Percentiles rank a stretch among this genome's conserved stretches.
Evolutionary conservation across 208 protist species (phyloP).

Genomic region (Endotrypanum monterogeii): DNA sequence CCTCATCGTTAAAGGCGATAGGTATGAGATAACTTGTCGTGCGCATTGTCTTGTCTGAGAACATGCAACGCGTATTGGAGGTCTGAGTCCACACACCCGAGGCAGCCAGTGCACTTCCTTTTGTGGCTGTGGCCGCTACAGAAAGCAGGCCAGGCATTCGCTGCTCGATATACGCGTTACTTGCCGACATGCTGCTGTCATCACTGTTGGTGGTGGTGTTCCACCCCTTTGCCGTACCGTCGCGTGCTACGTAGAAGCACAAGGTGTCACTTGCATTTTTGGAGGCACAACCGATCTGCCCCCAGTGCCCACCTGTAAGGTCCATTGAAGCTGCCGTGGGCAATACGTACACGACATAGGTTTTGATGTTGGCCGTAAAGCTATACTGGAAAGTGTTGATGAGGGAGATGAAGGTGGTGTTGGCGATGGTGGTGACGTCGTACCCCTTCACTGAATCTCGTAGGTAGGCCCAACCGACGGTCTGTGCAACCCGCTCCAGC

Average conservation of each 20-base stretch:
- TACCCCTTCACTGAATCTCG: slow-evolving; percentile 35
- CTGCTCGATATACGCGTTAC: slow-evolving; percentile 26
- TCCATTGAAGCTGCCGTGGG: slow-evolving; percentile 6
- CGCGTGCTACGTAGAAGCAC: slow-evolving; percentile 27
- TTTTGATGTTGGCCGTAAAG: slow-evolving; percentile 39
- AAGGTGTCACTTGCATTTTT: slow-evolving; percentile 12
- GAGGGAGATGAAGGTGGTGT: slow-evolving; percentile 36
- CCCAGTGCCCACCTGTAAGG: slow-evolving; percentile 33
- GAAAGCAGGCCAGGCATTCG: slow-evolving; percentile 25
- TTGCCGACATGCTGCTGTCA: slow-evolving; percentile 10
- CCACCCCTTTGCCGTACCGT: slow-evolving; percentile 17
- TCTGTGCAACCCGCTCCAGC: slow-evolving; percentile 34
- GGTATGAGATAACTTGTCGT: slow-evolving; percentile 45
- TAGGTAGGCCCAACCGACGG: slow-evolving; percentile 38
- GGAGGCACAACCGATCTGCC: slow-evolving; percentile 37
- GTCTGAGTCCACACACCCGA: slow-evolving; percentile 37
- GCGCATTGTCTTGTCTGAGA: slow-evolving; percentile 19
- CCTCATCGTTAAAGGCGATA: slow-evolving; percentile 28
- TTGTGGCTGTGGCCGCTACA: slow-evolving; percentile 18
- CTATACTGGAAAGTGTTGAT: slow-evolving; percentile 31
- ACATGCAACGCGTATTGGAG: slow-evolving; percentile 14
- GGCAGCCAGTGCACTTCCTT: slow-evolving; percentile 21
- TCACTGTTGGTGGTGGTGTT: slow-evolving; percentile 10
- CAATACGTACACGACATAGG: slow-evolving; percentile 38
- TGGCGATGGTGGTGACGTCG: slow-evolving; percentile 19